Conservation (phyloP, 257 asterid genomes). For the Schizonepeta tenuifolia region DNA sequence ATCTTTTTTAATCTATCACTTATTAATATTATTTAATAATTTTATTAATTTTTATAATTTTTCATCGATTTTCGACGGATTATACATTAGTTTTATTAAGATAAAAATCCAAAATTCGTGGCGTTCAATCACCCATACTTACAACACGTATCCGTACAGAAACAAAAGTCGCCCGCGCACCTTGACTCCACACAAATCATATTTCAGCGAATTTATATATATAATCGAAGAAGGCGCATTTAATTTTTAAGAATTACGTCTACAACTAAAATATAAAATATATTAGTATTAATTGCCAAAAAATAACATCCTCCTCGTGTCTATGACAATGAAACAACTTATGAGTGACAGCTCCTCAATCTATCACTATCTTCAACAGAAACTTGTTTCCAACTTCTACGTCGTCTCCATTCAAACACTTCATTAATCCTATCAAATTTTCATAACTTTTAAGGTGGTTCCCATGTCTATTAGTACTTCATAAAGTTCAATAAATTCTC, state of each 20-base stretch:
- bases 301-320: conserved; percentile 17
- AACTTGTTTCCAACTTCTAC: background rate
- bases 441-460: background rate
- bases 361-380: conserved; percentile 25
- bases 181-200: background rate
- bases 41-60: too few relatives aligned
- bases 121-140: background rate
- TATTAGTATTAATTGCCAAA: background rate
- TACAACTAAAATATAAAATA: background rate
- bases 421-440: background rate
- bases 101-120: background rate
- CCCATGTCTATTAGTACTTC: background rate
- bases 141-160: background rate
- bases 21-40: too few relatives aligned
- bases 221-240: conserved; percentile 6
- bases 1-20: too few relatives aligned
- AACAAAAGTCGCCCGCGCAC: background rate
- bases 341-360: conserved; percentile 11
- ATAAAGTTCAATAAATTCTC: conserved; percentile 15
- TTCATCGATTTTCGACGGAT: too few relatives aligned
- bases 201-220: background rate
- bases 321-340: conserved; percentile 23
- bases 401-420: background rate
- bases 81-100: too few relatives aligned
- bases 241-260: background rate